phyloP scores from a whole-genome alignment of 352 stramenopile species.

The Phytophthora colocasiae region DNA sequence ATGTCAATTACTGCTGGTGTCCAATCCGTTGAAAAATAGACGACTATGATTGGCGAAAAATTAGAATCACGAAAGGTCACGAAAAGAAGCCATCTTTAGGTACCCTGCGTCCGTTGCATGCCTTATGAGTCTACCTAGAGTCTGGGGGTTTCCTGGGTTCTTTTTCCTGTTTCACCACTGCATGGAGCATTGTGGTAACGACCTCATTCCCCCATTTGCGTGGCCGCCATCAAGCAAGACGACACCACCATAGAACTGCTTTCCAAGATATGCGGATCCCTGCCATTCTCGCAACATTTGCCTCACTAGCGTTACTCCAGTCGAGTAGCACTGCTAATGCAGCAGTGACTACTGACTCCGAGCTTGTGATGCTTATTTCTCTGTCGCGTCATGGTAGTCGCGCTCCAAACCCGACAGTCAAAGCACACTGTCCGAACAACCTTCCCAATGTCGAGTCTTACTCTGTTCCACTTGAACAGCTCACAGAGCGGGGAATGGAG shows the following conservation, averaged over 20 bases:
- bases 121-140: no score
- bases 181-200: background rate
- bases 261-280: constrained; percentile 40
- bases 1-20: constrained; percentile 39
- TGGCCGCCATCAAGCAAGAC: constrained; percentile 7
- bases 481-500: constrained; percentile 77
- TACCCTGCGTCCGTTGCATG: constrained; percentile 25
- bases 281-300: constrained; percentile 29
- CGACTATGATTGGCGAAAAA: constrained; percentile 41
- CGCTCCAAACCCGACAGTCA: constrained; percentile 71
- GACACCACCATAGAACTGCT: constrained; percentile 2
- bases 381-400: constrained; percentile 77
- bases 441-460: constrained; percentile 62
- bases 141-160: constrained; percentile 30
- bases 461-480: constrained; percentile 71
- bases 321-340: constrained; percentile 7
- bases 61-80: constrained; percentile 22
- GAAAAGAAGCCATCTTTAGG: constrained; percentile 20
- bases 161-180: constrained; percentile 18
- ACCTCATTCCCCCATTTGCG: constrained; percentile 32
- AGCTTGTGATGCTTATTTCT: constrained; percentile 73
- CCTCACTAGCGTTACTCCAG: constrained; percentile 26
- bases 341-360: constrained; percentile 34
- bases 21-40: constrained; percentile 16
- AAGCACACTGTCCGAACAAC: constrained; percentile 74